Evolutionary conservation across 2,329 filamentous ascomycete genomes (phyloP).

Genomic region (Calonectria pteridis): DNA sequence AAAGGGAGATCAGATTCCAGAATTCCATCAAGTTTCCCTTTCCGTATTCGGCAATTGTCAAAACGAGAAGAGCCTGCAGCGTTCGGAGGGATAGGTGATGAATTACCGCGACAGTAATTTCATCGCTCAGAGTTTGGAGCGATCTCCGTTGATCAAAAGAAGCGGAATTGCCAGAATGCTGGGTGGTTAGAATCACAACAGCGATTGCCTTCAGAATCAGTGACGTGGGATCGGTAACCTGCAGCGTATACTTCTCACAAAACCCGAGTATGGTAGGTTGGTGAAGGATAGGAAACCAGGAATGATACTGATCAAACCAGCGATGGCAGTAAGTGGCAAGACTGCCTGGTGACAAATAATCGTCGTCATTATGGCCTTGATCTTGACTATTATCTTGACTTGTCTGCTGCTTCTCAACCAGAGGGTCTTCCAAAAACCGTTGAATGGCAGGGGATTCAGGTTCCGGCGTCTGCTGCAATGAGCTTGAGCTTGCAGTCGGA

Average conservation of each 20-base stretch:
- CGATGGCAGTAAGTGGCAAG: slow-evolving; percentile 5
- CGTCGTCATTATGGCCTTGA: background rate
- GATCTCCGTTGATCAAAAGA: background rate
- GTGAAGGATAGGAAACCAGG: slow-evolving; percentile 25
- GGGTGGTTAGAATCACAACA: slow-evolving; percentile 9
- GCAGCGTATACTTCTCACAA: slow-evolving; percentile 2
- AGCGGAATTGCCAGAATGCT: background rate
- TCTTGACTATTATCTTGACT: no score
- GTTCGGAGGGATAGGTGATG: slow-evolving; percentile 12
- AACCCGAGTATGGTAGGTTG: slow-evolving; percentile 11
- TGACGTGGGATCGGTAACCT: background rate
- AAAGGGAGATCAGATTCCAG: slow-evolving; percentile 20
- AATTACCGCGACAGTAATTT: slow-evolving; percentile 1
- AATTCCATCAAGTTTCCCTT: slow-evolving; percentile 17
- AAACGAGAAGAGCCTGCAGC: slow-evolving; percentile 17
- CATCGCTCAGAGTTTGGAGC: background rate
- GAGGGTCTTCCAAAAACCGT: background rate
- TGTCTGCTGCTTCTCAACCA: background rate
- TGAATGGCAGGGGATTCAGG: background rate
- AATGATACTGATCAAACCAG: slow-evolving; percentile 25
- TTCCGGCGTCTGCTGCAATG: background rate
- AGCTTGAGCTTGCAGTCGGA: background rate
- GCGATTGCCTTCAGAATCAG: slow-evolving; percentile 21
- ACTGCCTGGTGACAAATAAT: background rate
- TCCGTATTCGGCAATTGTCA: slow-evolving; percentile 22